These are phyloP conservation scores for Alternaria ethzedia DNA, from an alignment of 2,329 filamentous ascomycete species.

Conservation along the genomic window DNA sequence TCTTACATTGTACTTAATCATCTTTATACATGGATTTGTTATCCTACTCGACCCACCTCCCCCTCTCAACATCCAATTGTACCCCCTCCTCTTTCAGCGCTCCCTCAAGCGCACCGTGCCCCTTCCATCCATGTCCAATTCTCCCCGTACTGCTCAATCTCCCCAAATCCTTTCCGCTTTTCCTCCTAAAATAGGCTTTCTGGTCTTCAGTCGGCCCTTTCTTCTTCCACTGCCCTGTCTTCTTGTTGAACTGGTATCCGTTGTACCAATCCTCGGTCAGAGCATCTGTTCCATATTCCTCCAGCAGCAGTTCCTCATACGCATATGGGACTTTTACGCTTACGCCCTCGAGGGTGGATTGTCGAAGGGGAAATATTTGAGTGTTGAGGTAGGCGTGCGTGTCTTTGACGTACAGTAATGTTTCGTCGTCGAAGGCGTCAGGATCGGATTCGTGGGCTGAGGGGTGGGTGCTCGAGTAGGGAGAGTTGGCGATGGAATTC, in stretches of 20 bases:
- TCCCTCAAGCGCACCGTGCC: background rate
- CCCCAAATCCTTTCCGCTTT: background rate
- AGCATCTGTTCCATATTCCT: conserved; percentile 61
- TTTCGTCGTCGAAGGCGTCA: background rate
- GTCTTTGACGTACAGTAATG: conserved; percentile 59
- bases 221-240: conserved; percentile 34
- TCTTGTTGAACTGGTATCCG: conserved; percentile 50
- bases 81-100: background rate
- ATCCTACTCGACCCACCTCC: background rate
- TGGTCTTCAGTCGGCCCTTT: background rate
- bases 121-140: conserved; percentile 3
- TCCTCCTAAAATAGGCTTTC: background rate
- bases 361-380: conserved; percentile 64
- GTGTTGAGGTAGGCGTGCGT: conserved; percentile 60
- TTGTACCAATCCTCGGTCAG: conserved; percentile 57
- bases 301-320: conserved; percentile 60
- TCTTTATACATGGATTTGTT: background rate
- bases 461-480: background rate
- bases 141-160: background rate
- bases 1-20: background rate
- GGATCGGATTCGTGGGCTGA: conserved; percentile 1
- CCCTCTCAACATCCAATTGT: background rate
- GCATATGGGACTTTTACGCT: conserved; percentile 63
- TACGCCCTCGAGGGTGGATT: conserved; percentile 60
- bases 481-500: background rate